Conservation (phyloP, 2,329 filamentous ascomycete genomes). For the Ceratocystis papillata region DNA sequence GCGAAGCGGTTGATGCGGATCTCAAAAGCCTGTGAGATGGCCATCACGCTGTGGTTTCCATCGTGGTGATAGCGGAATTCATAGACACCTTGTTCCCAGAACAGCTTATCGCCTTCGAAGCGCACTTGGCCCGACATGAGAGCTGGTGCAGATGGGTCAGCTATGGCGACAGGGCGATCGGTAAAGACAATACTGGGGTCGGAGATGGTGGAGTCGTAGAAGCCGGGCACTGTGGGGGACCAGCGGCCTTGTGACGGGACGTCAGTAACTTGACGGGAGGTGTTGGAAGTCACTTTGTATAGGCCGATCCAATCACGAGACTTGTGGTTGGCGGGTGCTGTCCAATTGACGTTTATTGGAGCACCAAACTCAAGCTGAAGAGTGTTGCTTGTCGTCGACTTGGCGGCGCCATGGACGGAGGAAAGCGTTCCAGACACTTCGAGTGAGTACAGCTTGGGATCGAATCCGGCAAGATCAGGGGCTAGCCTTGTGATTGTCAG, state of each 20-base stretch:
- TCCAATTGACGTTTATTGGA: conserved; percentile 83
- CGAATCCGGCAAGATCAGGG: conserved; percentile 66
- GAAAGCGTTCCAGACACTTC: conserved; percentile 55
- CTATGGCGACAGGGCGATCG: conserved; percentile 45
- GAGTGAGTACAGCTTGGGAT: conserved; percentile 71
- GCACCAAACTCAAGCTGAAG: conserved; percentile 79
- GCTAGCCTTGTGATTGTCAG: conserved; percentile 72
- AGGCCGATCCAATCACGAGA: conserved; percentile 92
- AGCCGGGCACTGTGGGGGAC: conserved; percentile 66
- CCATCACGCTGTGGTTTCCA: conserved; percentile 85
- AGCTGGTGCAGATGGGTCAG: conserved; percentile 41
- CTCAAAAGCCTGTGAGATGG: conserved; percentile 86
- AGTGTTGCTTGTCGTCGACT: conserved; percentile 45
- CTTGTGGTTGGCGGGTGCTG: conserved; percentile 73
- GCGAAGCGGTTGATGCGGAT: conserved; percentile 74
- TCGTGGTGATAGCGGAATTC: conserved; percentile 96
- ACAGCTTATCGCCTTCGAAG: conserved; percentile 86
- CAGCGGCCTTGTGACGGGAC: conserved; percentile 81
- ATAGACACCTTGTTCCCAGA: conserved; percentile 94
- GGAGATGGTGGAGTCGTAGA: conserved; percentile 63
- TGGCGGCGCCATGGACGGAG: conserved; percentile 32
- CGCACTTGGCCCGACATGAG: conserved; percentile 69
- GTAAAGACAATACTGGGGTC: conserved; percentile 66
- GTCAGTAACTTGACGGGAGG: conserved; percentile 70
- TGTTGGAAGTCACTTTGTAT: conserved; percentile 92